Evolutionary conservation across 345 rosid genomes (phyloP).

Genomic region (Heritiera littoralis): DNA sequence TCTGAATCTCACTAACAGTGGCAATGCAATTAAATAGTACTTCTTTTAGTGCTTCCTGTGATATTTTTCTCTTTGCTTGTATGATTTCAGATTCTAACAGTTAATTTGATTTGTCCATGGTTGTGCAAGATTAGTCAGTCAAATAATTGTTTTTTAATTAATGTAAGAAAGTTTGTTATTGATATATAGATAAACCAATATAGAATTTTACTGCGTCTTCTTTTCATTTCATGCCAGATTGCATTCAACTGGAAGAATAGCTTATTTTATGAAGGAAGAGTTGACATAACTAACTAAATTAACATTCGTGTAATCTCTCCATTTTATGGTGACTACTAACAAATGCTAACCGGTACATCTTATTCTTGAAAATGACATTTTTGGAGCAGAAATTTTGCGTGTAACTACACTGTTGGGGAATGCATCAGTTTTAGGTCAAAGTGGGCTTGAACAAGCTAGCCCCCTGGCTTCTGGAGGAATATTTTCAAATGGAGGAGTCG

Average conservation of each 20-base stretch:
- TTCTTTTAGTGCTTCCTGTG: conserved; percentile 2
- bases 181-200: background rate
- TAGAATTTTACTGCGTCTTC: background rate
- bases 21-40: background rate
- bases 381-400: conserved; percentile 86
- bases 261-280: conserved; percentile 9
- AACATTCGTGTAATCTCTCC: conserved; percentile 51
- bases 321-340: conserved; percentile 65
- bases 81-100: conserved; percentile 33
- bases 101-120: background rate
- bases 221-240: background rate
- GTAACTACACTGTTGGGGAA: conserved; percentile 96
- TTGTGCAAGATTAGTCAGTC: background rate
- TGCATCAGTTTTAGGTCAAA: conserved; percentile 98
- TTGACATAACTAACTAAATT: conserved; percentile 52
- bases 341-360: conserved; percentile 91
- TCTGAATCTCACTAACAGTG: background rate
- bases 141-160: background rate
- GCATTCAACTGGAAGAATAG: conserved; percentile 12
- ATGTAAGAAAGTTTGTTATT: background rate
- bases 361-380: conserved; percentile 96
- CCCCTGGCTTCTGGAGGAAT: conserved; percentile 92
- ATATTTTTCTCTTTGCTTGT: background rate
- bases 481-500: conserved; percentile 92
- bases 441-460: conserved; percentile 94